Conservation (phyloP, 371 early-diverging fungal species). For the Rhizomucor miehei region DNA sequence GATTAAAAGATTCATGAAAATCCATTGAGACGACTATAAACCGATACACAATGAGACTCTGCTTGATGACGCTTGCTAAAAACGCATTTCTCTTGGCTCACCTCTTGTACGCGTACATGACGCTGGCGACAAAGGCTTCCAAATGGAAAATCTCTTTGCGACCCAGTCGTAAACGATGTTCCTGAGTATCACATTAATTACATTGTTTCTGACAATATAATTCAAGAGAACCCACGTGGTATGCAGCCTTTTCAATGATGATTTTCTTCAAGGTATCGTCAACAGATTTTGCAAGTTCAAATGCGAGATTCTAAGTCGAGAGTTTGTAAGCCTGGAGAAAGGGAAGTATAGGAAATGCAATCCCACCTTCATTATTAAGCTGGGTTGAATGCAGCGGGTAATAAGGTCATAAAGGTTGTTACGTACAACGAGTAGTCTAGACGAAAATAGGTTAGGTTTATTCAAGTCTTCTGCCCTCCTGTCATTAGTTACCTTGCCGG, state of each 20-base stretch:
- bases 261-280: conserved; percentile 60
- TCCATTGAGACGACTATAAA: too few species aligned
- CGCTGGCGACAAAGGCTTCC: conserved; percentile 94
- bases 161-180: conserved; percentile 85
- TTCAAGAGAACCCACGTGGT: conserved; percentile 56
- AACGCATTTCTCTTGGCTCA: conserved; percentile 5
- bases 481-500: conserved; percentile 49
- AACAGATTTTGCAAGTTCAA: conserved; percentile 65
- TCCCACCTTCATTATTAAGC: conserved; percentile 73
- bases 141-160: conserved; percentile 96
- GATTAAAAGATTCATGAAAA: too few species aligned
- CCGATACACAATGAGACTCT: too few species aligned
- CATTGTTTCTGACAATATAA: not conserved
- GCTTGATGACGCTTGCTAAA: too few species aligned
- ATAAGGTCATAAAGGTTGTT: conserved; percentile 84
- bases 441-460: not conserved
- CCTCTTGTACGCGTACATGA: conserved; percentile 74
- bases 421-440: conserved; percentile 72
- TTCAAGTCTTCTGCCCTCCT: not conserved
- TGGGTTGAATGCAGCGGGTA: conserved; percentile 86
- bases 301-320: conserved; percentile 58
- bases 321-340: not conserved
- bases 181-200: conserved; percentile 44
- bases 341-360: not conserved
- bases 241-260: conserved; percentile 77